phyloP scores from a whole-genome alignment of 2,329 filamentous ascomycete genomes.

The Pyrenochaeta sp. region DNA sequence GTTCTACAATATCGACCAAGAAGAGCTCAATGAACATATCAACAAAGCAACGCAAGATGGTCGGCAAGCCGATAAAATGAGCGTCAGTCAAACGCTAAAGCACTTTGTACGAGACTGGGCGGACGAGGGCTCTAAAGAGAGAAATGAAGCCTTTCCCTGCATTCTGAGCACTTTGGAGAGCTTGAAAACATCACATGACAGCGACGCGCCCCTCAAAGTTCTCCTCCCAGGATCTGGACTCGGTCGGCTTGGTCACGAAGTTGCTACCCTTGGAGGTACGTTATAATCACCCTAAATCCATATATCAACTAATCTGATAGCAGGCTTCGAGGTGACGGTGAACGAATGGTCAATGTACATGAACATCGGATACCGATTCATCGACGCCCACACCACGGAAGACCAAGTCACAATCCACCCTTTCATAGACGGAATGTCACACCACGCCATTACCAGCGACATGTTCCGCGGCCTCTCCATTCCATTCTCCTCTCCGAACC shows the following conservation, averaged over 20 bases:
- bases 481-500: slow-evolving; percentile 48
- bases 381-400: slow-evolving; percentile 45
- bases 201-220: slow-evolving; percentile 43
- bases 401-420: slow-evolving; percentile 53
- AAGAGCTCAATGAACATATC: slow-evolving; percentile 56
- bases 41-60: slow-evolving; percentile 48
- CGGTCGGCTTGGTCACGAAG: slow-evolving; percentile 61
- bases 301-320: neutral
- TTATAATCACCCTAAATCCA: accelerated
- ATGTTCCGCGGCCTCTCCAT: slow-evolving; percentile 57
- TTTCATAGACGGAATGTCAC: slow-evolving; percentile 65
- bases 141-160: slow-evolving; percentile 50
- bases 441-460: slow-evolving; percentile 59
- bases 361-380: slow-evolving; percentile 62
- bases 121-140: slow-evolving; percentile 55
- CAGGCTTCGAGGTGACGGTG: slow-evolving; percentile 60
- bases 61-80: slow-evolving; percentile 53
- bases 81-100: slow-evolving; percentile 62
- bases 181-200: neutral
- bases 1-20: slow-evolving; percentile 56
- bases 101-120: slow-evolving; percentile 67
- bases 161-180: slow-evolving; percentile 36
- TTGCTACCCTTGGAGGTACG: slow-evolving; percentile 53
- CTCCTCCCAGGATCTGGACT: slow-evolving; percentile 63
- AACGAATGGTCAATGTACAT: slow-evolving; percentile 68